A percentile compares a stretch with the other conserved stretches of the same genome.
Conservation (phyloP, 306 rosid species). For the Mimosa bimucronata region DNA sequence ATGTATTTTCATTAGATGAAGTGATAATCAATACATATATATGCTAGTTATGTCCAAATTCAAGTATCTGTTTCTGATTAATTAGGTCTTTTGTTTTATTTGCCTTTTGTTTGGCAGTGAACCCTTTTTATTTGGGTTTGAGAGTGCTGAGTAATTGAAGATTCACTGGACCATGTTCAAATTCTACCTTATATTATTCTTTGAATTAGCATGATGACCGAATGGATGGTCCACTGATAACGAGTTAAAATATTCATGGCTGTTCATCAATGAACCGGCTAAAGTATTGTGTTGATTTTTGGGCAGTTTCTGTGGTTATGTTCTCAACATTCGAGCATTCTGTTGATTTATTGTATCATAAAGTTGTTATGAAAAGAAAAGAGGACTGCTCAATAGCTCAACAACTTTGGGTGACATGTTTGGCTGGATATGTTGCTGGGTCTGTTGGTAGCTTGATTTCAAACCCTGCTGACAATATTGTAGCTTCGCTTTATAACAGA, state of each 20-base stretch:
- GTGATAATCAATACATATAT: not conserved
- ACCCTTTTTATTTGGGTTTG: slow-evolving; percentile 1
- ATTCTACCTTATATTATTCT: not conserved
- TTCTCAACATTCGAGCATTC: slow-evolving; percentile 68
- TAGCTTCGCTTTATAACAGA: slow-evolving; percentile 62
- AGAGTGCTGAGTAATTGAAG: slow-evolving; percentile 17
- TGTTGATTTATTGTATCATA: slow-evolving; percentile 56
- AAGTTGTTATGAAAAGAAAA: slow-evolving; percentile 51
- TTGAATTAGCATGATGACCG: slow-evolving; percentile 21
- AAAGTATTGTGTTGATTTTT: slow-evolving; percentile 30
- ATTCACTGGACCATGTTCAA: slow-evolving; percentile 9
- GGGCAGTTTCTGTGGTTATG: slow-evolving; percentile 65
- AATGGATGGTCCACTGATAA: slow-evolving; percentile 29
- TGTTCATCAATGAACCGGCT: slow-evolving; percentile 34
- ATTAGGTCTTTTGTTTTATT: slow-evolving; percentile 4
- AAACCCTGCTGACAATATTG: slow-evolving; percentile 66
- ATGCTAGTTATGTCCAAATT: not conserved
- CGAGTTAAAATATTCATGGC: slow-evolving; percentile 23
- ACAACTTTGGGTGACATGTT: slow-evolving; percentile 65
- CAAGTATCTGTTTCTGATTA: slow-evolving; percentile 11
- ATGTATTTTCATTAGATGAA: not conserved
- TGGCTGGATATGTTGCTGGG: slow-evolving; percentile 69
- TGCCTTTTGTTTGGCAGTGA: slow-evolving; percentile 3
- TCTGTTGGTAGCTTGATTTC: slow-evolving; percentile 67
- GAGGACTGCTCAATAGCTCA: slow-evolving; percentile 60